Evolutionary conservation across 2,329 filamentous ascomycete species (phyloP), one percentile per base, ranked within the genome.

Genomic region (Hirsutella thompsonii): DNA sequence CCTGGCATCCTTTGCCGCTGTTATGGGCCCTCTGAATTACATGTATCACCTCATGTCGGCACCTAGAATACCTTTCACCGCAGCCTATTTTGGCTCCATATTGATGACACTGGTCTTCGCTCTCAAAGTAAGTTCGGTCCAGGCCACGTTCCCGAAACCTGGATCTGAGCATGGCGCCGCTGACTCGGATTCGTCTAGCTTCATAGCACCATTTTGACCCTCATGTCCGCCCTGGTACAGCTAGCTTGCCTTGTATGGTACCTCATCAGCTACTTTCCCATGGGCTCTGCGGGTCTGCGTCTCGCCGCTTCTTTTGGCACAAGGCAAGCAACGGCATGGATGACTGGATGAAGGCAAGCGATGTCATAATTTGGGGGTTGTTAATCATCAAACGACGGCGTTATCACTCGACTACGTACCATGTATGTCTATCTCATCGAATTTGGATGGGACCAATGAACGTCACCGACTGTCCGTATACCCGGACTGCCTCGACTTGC

Each of bases 241-340:
- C 70, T 96, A 41, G 79, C 81, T 40, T 84, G 83, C 47, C 69
- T 96, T 48, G 49, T 86, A 37, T 96, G 90, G 90, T 96, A 96
- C 64, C 72, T 95, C 37, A 80, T 96, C 61, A 94, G 86, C 64
- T 98, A 98, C 62, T 96, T 96, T 55, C 92, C 92, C 20, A 94
- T 96, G 89, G 92, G 92, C 33, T 85, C 84, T 43, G 84, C 81
- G 42, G 87, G 92, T 34, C 66, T 98, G 49, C 81, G 90, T 44
- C 77, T 94, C 50, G 88, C 88, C 43, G 86, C 88, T 35, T 79
- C 79, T 3, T 92, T 94, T 56, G 92, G 90, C 19, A 85, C 83
- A 18, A 81, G 81, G 56, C 76, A 89, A 55, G 84, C 93, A 30
- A 76, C 86, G 5, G 76, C 88, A 40, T 96, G 90, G 92, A 81